Percentiles rank a stretch among this genome's conserved stretches.
Conservation (phyloP, 805 yeast species). For the Wickerhamomyces strasburgensis region DNA sequence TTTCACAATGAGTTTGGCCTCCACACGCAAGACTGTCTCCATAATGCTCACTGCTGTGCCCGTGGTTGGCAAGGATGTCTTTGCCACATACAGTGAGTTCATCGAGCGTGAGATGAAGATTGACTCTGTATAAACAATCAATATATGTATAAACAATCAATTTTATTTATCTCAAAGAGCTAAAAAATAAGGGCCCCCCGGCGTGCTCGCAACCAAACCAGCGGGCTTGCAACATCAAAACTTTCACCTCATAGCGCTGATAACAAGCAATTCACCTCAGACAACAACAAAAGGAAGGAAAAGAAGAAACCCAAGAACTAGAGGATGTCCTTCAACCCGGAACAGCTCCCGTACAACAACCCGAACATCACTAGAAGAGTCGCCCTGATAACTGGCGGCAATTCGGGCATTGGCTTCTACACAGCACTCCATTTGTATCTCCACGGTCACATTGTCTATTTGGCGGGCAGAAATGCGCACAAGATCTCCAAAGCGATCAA, state of each 20-base stretch:
- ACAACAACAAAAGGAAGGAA: background rate
- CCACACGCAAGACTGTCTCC: background rate
- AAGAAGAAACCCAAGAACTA: no score
- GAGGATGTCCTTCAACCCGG: constrained; percentile 31
- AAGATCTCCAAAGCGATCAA: constrained; percentile 54
- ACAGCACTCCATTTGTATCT: constrained; percentile 70
- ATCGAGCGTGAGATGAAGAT: no score
- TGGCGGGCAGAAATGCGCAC: constrained; percentile 62
- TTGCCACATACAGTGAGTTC: no score
- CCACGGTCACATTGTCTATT: constrained; percentile 72
- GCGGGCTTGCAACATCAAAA: no score
- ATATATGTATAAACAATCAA: no score
- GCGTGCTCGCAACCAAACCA: no score
- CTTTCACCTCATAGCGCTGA: no score
- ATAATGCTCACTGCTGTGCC: background rate
- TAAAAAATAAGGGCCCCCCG: no score
- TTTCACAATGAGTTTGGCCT: background rate
- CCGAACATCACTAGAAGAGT: constrained; percentile 53
- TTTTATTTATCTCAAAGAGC: no score
- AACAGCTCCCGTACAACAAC: constrained; percentile 54
- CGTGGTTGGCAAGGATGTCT: no score
- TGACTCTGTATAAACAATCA: no score
- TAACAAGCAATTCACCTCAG: background rate
- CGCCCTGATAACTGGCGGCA: constrained; percentile 78
- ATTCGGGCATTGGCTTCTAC: constrained; percentile 75